phyloP scores from a whole-genome alignment of 257 asterid species.

The Buddleja alternifolia region DNA sequence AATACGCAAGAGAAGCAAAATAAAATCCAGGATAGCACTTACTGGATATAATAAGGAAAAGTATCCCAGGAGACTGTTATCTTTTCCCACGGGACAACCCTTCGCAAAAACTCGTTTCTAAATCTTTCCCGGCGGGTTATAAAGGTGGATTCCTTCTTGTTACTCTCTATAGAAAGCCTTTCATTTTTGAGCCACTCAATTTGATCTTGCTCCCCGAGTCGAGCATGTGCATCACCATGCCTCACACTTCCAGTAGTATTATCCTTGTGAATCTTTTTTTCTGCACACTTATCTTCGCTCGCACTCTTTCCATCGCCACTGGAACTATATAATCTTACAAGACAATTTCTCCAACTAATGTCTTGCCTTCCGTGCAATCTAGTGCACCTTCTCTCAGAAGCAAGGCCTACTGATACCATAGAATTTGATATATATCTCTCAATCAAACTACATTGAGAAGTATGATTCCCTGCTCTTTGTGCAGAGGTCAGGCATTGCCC shows the following conservation, averaged over 20 bases:
- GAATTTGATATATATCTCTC: slow-evolving; percentile 47
- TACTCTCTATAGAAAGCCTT: slow-evolving; percentile 77
- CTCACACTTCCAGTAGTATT: slow-evolving; percentile 35
- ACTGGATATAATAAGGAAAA: slow-evolving; percentile 91
- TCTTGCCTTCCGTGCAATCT: slow-evolving; percentile 46
- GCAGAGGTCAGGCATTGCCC: slow-evolving; percentile 42
- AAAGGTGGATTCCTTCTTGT: slow-evolving; percentile 89
- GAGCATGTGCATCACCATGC: slow-evolving; percentile 75
- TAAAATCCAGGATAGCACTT: slow-evolving; percentile 34
- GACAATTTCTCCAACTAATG: slow-evolving; percentile 47
- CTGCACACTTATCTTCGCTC: slow-evolving; percentile 66
- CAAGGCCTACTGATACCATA: slow-evolving; percentile 38
- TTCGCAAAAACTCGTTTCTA: slow-evolving; percentile 75
- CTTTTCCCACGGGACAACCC: slow-evolving; percentile 95
- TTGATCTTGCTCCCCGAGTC: slow-evolving; percentile 92
- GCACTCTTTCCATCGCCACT: slow-evolving; percentile 89
- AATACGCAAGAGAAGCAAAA: slow-evolving; percentile 22
- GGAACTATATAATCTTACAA: slow-evolving; percentile 69
- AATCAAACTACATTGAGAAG: slow-evolving; percentile 33
- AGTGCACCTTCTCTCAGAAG: slow-evolving; percentile 43
- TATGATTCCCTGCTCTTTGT: slow-evolving; percentile 28
- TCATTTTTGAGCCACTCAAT: slow-evolving; percentile 86
- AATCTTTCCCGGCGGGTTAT: slow-evolving; percentile 70
- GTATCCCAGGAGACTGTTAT: slow-evolving; percentile 90
- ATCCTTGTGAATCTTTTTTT: slow-evolving; percentile 47